Evolutionary conservation across 805 yeast species (phyloP), one percentile per base, ranked within the genome.

Genomic region (Grigorovia humatica): DNA sequence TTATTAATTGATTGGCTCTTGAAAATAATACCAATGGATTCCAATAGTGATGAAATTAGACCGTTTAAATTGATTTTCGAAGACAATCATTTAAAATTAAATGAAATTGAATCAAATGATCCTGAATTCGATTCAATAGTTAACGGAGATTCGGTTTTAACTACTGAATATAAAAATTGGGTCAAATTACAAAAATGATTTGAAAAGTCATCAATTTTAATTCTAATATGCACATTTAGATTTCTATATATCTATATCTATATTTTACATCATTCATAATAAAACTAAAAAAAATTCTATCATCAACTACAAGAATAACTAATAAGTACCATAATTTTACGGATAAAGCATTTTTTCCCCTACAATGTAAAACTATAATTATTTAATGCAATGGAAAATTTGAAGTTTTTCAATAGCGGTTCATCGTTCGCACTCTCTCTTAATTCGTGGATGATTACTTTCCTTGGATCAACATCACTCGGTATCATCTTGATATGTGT

Each of bases 1-100:
- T 89, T 93, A 0, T 76, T 84, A 18, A 71, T 88, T 50, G 88
- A 86, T 52, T 89, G 96, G 96, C 64, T 91, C 38, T 72, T 72
- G 44, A 74, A 74, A 20, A 67, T 69, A 23, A 70, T 83, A 18
- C 83, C 87, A 12, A 70, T 73, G 30, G 78, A 78, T 44, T 80
- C 81, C 53, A 20, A 49, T n/a, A 1, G 27, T 11, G 76, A 79
- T 1, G 80, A 77, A 73, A 71, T 75, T 51, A 68, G 82, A 54
- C 73, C 75, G n/a, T 86, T 76, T 61, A 80, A 79, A 56, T 76
- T 83, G 1, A 69, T 57, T 4, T 62, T 71, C 9, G 75, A 78
- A 32, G 75, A 78, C 50, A 72, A 81, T 20, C 75, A 84, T 50
- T 69, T 76, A 17, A 68, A 85, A 55, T 65, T 68, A 11, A 79